Evolutionary conservation across 495 filamentous ascomycete genomes (phyloP).

Genomic region (Aspergillus funiculosus): DNA sequence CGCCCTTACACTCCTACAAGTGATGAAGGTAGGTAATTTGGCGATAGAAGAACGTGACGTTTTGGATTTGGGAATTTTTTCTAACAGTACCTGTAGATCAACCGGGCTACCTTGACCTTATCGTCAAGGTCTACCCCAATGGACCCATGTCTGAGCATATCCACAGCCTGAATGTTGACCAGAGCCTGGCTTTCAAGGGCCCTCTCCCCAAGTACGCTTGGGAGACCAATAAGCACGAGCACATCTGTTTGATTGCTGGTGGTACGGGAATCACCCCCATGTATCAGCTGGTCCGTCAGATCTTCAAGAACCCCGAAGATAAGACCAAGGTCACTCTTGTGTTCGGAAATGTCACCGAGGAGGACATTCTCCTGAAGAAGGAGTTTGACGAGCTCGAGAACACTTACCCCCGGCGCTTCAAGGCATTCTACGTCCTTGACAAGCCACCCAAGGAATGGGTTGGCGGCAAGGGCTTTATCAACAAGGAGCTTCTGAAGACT

Average conservation of each 20-base stretch:
- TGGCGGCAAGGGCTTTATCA: conserved; percentile 69
- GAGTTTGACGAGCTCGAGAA: conserved; percentile 82
- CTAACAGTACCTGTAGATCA: conserved; percentile 39
- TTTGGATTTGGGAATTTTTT: not conserved
- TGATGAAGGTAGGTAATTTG: conserved; percentile 62
- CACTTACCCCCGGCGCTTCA: conserved; percentile 87
- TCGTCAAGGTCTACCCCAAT: conserved; percentile 84
- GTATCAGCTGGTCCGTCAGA: conserved; percentile 79
- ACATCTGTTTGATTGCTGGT: conserved; percentile 87
- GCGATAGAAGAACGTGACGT: not conserved
- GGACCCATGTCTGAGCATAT: conserved; percentile 89
- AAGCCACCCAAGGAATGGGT: conserved; percentile 77
- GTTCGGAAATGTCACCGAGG: conserved; percentile 79
- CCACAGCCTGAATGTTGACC: conserved; percentile 72
- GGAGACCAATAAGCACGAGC: conserved; percentile 87
- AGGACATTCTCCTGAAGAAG: conserved; percentile 82
- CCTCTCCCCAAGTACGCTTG: conserved; percentile 92
- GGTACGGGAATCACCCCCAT: conserved; percentile 93
- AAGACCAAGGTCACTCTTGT: conserved; percentile 94
- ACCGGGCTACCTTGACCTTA: conserved; percentile 75
- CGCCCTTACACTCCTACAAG: conserved; percentile 89
- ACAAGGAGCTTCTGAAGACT: conserved; percentile 85
- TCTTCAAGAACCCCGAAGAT: conserved; percentile 94
- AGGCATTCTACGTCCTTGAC: conserved; percentile 83
- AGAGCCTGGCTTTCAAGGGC: conserved; percentile 85